phyloP scores from a whole-genome alignment of 257 asterid genomes.

The Marsdenia floribunda region DNA sequence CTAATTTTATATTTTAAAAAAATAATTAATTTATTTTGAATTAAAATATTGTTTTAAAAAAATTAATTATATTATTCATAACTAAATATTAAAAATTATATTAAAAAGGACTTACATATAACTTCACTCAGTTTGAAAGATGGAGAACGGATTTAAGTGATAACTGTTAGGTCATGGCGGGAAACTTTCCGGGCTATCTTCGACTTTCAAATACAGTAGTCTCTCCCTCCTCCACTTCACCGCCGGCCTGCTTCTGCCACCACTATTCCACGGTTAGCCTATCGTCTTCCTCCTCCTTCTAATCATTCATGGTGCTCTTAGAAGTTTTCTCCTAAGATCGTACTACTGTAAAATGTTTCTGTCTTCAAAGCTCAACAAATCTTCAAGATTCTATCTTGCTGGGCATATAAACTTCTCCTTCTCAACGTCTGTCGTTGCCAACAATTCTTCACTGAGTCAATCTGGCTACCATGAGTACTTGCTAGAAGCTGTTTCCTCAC shows the following conservation, averaged over 20 bases:
- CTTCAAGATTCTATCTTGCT: background rate
- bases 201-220: no score
- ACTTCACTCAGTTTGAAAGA: no score
- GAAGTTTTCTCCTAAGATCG: background rate
- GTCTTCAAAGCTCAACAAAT: background rate
- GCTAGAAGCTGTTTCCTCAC: conserved; percentile 10
- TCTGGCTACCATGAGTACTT: conserved; percentile 3
- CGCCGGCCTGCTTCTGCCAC: no score
- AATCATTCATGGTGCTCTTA: background rate
- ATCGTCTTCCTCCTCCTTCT: background rate
- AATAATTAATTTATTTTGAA: no score
- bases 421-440: background rate
- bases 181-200: background rate
- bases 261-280: background rate
- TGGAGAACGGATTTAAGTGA: no score
- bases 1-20: no score
- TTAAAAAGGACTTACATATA: no score
- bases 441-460: background rate
- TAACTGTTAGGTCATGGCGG: background rate
- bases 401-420: background rate
- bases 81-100: no score
- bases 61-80: no score
- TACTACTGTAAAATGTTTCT: background rate
- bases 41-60: no score
- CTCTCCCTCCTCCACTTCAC: no score